Percentiles rank a stretch among this genome's conserved stretches.
These are phyloP conservation scores for Penicillium aurantiogriseum DNA, from an alignment of 2,329 filamentous ascomycete genomes.

Conservation along the genomic window DNA sequence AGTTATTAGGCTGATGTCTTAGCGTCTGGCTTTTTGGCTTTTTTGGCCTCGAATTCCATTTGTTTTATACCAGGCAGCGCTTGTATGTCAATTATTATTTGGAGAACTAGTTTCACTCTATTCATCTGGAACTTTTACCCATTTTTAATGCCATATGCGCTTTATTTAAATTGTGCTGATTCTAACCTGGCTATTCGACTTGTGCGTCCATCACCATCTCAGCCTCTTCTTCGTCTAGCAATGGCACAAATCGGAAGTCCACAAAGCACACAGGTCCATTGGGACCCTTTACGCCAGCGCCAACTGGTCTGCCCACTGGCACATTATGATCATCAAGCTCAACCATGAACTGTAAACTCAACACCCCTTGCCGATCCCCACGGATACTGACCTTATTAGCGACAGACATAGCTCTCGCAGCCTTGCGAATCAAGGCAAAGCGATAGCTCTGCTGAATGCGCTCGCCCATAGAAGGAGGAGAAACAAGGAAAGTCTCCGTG, in stretches of 20 bases:
- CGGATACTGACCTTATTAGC: conserved; percentile 90
- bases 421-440: conserved; percentile 81
- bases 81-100: neutral
- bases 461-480: conserved; percentile 54
- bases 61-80: neutral
- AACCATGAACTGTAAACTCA: conserved; percentile 96
- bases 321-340: conserved; percentile 66
- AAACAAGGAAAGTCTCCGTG: conserved; percentile 55
- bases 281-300: conserved; percentile 21
- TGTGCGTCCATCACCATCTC: conserved; percentile 22
- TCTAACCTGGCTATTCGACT: conserved; percentile 7
- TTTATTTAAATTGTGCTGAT: neutral
- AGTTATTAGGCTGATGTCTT: neutral
- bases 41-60: neutral
- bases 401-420: conserved; percentile 86
- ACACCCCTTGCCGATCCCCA: conserved; percentile 81
- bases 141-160: neutral
- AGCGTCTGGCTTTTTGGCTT: neutral
- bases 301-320: conserved; percentile 22
- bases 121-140: neutral
- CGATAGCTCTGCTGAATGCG: conserved; percentile 77
- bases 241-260: conserved; percentile 49
- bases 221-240: conserved; percentile 43
- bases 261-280: conserved; percentile 44
- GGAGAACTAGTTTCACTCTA: neutral